phyloP scores from a whole-genome alignment of 192 early-diverging fungal genomes.

The Coemansia sp. region DNA sequence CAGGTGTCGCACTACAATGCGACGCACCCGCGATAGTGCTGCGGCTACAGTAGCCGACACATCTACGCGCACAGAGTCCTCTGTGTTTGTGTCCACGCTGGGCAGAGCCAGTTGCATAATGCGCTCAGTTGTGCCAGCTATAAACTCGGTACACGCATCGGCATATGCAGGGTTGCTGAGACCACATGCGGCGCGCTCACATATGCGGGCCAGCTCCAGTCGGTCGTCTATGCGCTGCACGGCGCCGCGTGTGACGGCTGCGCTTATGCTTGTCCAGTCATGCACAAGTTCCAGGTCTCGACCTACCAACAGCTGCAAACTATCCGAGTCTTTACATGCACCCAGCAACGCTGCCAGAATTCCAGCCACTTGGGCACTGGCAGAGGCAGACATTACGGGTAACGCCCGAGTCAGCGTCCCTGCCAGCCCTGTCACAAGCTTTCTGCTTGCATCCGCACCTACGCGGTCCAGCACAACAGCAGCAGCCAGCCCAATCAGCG shows the following conservation, averaged over 20 bases:
- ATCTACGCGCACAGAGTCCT: constrained; percentile 15
- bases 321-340: not conserved
- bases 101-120: constrained; percentile 27
- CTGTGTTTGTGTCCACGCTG: not conserved
- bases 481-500: constrained; percentile 17
- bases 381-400: not conserved
- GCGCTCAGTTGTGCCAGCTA: constrained; percentile 31
- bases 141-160: constrained; percentile 26
- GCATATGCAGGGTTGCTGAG: constrained; percentile 8
- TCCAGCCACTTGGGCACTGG: not conserved
- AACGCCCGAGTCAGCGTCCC: not conserved
- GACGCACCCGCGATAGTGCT: constrained; percentile 13
- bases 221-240: constrained; percentile 24
- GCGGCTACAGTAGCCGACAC: constrained; percentile 13
- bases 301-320: constrained; percentile 24
- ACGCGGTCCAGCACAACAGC: constrained; percentile 18
- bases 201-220: constrained; percentile 22
- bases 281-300: constrained; percentile 16
- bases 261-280: constrained; percentile 20
- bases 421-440: not conserved
- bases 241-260: constrained; percentile 11
- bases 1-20: constrained; percentile 14
- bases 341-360: not conserved
- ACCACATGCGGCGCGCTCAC: constrained; percentile 15
- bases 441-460: not conserved